These are phyloP conservation scores for Gnomoniopsis smithogilvyi DNA, from an alignment of 2,329 filamentous ascomycete species.

Conservation along the genomic window DNA sequence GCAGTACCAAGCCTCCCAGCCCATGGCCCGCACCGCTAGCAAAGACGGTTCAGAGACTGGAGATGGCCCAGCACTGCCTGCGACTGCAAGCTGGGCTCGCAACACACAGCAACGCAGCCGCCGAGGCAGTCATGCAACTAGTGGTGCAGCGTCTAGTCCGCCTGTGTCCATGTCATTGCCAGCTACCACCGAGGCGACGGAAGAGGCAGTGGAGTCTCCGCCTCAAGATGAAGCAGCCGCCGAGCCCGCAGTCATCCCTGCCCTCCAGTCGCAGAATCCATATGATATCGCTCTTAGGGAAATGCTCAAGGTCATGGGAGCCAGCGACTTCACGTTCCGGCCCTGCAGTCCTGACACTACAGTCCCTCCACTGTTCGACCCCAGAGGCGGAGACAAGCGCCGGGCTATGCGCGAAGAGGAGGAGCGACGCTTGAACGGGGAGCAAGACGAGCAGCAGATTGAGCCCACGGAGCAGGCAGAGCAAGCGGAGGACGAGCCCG, in stretches of 20 bases:
- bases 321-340: conserved; percentile 10
- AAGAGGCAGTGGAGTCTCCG: conserved; percentile 39
- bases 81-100: conserved; percentile 89
- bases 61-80: conserved; percentile 89
- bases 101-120: conserved; percentile 64
- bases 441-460: conserved; percentile 42
- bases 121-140: conserved; percentile 76
- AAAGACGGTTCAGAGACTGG: conserved; percentile 70
- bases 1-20: conserved; percentile 42
- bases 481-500: conserved; percentile 68
- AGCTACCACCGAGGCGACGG: conserved; percentile 46
- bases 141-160: conserved; percentile 77
- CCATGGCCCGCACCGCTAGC: conserved; percentile 75
- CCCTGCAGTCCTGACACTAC: conserved; percentile 8
- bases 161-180: conserved; percentile 62
- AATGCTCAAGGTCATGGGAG: conserved; percentile 19
- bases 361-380: conserved; percentile 75
- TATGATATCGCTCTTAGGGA: conserved; percentile 14
- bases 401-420: conserved; percentile 74
- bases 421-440: conserved; percentile 44
- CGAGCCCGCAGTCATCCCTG: neutral
- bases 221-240: conserved; percentile 28
- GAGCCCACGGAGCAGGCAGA: conserved; percentile 43
- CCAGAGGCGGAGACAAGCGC: conserved; percentile 76
- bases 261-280: conserved; percentile 5